Conservation (phyloP, 1,139 yeast genomes). For the Debaryomyces udenii region DNA sequence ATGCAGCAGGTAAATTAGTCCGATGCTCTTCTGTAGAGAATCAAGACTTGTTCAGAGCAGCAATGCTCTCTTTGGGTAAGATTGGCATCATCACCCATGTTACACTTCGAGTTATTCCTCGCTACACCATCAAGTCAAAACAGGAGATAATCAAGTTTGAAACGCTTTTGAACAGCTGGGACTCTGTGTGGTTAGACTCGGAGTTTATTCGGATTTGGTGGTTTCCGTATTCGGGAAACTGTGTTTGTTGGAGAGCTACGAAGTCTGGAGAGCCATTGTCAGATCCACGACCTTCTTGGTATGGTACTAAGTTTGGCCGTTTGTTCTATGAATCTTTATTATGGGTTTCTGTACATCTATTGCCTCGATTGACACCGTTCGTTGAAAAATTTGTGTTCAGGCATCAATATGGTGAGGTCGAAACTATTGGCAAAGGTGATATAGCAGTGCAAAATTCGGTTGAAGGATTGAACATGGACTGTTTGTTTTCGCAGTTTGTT, state of each 20-base stretch:
- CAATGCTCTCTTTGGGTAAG: conserved; percentile 83
- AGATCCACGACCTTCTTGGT: conserved; percentile 78
- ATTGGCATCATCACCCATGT: conserved; percentile 88
- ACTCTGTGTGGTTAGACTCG: conserved; percentile 80
- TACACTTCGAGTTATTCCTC: conserved; percentile 84
- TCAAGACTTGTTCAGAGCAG: conserved; percentile 79
- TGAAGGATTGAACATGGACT: conserved; percentile 93
- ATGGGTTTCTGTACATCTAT: conserved; percentile 74
- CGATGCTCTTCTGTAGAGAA: conserved; percentile 71
- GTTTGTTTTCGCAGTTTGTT: conserved; percentile 90
- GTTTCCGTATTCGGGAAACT: conserved; percentile 89
- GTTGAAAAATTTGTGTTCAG: conserved; percentile 83
- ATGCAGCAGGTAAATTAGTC: conserved; percentile 72
- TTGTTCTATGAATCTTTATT: conserved; percentile 75
- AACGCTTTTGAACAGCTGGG: conserved; percentile 68
- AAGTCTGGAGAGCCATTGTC: conserved; percentile 66
- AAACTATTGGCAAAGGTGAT: conserved; percentile 67
- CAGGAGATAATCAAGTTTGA: conserved; percentile 84
- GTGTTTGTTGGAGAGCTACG: conserved; percentile 88
- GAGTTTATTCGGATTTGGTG: conserved; percentile 96
- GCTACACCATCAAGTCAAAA: conserved; percentile 75
- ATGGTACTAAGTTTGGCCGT: conserved; percentile 79
- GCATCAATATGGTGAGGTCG: conserved; percentile 80
- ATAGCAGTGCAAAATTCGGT: conserved; percentile 79
- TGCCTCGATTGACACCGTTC: conserved; percentile 77